phyloP scores from a whole-genome alignment of 2,329 filamentous ascomycete genomes.

The Cladosporium sp. region DNA sequence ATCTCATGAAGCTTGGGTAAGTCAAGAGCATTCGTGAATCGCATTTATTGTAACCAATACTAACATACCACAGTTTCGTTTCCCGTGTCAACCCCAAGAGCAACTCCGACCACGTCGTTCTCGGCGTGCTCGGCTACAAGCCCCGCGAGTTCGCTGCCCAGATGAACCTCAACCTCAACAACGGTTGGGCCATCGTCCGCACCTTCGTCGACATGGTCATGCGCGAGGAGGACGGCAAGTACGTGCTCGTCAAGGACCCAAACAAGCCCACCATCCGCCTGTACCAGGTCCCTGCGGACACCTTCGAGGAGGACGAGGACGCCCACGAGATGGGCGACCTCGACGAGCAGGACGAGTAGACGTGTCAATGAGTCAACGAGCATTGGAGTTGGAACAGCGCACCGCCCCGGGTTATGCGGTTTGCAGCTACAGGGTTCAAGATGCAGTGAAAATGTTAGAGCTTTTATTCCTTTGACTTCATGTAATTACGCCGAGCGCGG shows the following conservation, averaged over 20 bases:
- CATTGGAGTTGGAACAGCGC: constrained; percentile 11
- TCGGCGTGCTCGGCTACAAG: constrained; percentile 97
- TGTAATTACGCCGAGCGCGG: not conserved
- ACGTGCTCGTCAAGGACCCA: constrained; percentile 78
- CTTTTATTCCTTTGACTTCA: constrained; percentile 4
- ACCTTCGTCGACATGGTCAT: constrained; percentile 95
- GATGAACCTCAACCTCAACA: constrained; percentile 96
- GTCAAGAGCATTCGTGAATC: constrained; percentile 31
- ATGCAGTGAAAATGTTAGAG: constrained; percentile 11
- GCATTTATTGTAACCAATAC: constrained; percentile 10
- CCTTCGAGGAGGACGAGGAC: constrained; percentile 86
- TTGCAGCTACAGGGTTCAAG: constrained; percentile 8
- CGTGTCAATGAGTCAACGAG: constrained; percentile 3
- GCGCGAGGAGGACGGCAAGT: constrained; percentile 67
- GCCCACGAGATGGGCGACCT: constrained; percentile 63
- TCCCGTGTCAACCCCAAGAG: constrained; percentile 88
- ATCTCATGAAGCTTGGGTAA: constrained; percentile 96
- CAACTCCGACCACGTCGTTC: constrained; percentile 89
- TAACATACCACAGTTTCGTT: constrained; percentile 65
- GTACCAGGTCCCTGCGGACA: constrained; percentile 82
- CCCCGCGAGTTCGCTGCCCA: constrained; percentile 92
- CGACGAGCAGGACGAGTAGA: constrained; percentile 53
- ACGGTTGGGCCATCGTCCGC: constrained; percentile 98
- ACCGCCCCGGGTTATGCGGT: constrained; percentile 2
- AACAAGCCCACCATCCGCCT: constrained; percentile 94